phyloP scores from a whole-genome alignment of 305 asterid species.

The Rubia peregrina region DNA sequence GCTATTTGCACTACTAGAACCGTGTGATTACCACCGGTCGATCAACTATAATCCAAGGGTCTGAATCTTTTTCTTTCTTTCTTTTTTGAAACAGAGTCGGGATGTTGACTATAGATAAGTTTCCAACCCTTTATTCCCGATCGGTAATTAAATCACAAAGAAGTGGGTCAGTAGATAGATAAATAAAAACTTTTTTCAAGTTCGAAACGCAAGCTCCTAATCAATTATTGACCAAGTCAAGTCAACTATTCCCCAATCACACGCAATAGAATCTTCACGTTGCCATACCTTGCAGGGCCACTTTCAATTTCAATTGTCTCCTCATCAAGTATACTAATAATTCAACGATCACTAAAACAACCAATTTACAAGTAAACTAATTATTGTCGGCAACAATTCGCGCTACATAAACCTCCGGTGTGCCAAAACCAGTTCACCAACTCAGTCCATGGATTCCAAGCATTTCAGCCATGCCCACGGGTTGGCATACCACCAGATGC shows the following conservation, averaged over 20 bases:
- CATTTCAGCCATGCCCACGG: constrained; percentile 69
- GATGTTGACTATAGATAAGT: no score
- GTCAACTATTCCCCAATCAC: not conserved
- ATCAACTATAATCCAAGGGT: no score
- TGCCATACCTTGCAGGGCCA: not conserved
- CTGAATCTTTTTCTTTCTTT: no score
- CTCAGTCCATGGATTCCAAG: constrained; percentile 40
- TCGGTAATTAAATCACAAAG: no score
- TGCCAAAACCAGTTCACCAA: not conserved
- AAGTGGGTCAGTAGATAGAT: no score
- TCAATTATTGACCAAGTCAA: not conserved
- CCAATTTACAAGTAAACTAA: no score
- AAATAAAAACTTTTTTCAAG: not conserved
- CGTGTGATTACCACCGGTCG: no score
- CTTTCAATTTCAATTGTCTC: not conserved
- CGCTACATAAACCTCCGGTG: not conserved
- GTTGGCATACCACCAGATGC: constrained; percentile 42
- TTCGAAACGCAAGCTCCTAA: not conserved
- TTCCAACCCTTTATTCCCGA: no score
- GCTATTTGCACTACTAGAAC: no score
- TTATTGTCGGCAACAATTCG: no score
- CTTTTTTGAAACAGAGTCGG: no score
- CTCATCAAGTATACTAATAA: not conserved
- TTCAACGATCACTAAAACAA: not conserved
- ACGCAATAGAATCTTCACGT: not conserved